Percentiles rank a stretch among this genome's conserved stretches.
These are phyloP conservation scores for Agaricus bisporus DNA, from an alignment of 768 basidiomycete genomes.

Conservation along the genomic window DNA sequence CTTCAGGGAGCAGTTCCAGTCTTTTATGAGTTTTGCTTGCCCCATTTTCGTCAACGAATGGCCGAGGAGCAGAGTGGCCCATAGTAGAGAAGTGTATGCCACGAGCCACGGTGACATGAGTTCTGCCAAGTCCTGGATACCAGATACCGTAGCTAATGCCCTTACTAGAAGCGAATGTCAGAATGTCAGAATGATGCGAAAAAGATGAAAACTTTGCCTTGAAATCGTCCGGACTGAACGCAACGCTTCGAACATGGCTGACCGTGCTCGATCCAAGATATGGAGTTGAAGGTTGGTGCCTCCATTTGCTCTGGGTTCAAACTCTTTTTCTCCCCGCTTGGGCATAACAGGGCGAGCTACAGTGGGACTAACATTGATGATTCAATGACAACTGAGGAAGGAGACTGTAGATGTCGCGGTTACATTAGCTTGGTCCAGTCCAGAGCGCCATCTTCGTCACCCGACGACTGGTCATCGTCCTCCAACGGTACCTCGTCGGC, in stretches of 20 bases:
- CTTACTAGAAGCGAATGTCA: constrained; percentile 43
- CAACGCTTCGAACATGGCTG: constrained; percentile 85
- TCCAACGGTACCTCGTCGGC: constrained; percentile 21
- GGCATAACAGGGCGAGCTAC: constrained; percentile 71
- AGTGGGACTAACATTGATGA: constrained; percentile 24
- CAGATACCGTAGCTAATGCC: constrained; percentile 76
- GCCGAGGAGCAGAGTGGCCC: constrained; percentile 70
- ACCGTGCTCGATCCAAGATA: constrained; percentile 70
- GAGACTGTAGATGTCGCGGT: constrained; percentile 4
- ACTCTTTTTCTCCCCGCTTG: constrained; percentile 96
- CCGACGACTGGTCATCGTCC: constrained; percentile 47
- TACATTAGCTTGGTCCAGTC: constrained; percentile 81
- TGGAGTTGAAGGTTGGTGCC: constrained; percentile 77
- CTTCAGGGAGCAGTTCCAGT: constrained; percentile 89
- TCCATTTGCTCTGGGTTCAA: constrained; percentile 67
- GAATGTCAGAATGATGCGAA: neutral
- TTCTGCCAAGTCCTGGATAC: constrained; percentile 59
- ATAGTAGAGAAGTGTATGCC: constrained; percentile 82
- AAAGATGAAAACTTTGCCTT: constrained; percentile 41
- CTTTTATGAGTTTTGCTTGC: constrained; percentile 48
- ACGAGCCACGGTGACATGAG: constrained; percentile 63
- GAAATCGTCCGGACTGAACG: constrained; percentile 67
- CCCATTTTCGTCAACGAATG: constrained; percentile 25
- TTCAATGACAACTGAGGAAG: constrained; percentile 11
- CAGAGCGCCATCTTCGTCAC: constrained; percentile 67